These are phyloP conservation scores for Zymoseptoria tritici DNA, from an alignment of 2,329 filamentous ascomycete genomes.

Conservation along the genomic window DNA sequence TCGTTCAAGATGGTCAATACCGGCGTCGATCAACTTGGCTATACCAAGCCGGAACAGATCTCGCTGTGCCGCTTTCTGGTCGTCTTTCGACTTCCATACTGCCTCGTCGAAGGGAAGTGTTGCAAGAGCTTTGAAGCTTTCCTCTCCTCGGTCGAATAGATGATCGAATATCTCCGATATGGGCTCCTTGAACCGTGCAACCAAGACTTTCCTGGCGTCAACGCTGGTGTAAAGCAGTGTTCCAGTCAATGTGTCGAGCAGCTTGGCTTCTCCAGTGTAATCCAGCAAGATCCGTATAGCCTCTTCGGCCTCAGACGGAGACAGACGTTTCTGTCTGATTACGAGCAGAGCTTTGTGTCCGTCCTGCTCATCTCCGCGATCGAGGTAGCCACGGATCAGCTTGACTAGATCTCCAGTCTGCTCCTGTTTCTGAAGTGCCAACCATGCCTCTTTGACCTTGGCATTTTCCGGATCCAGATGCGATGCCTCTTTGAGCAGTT, in stretches of 20 bases:
- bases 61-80: constrained; percentile 40
- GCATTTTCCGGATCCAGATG: constrained; percentile 36
- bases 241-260: constrained; percentile 36
- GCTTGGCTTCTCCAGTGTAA: constrained; percentile 24
- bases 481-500: constrained; percentile 38
- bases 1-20: constrained; percentile 61
- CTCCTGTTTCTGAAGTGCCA: constrained; percentile 30
- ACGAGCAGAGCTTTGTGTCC: constrained; percentile 33
- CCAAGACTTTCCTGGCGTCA: constrained; percentile 36
- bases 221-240: constrained; percentile 20
- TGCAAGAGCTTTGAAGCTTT: constrained; percentile 38
- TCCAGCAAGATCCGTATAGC: constrained; percentile 38
- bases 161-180: constrained; percentile 38
- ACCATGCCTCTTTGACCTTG: constrained; percentile 35
- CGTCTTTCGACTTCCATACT: constrained; percentile 35
- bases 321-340: constrained; percentile 27
- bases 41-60: constrained; percentile 71
- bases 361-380: constrained; percentile 30
- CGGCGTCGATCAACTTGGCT: constrained; percentile 83
- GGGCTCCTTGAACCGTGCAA: constrained; percentile 29
- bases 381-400: constrained; percentile 20
- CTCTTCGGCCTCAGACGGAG: constrained; percentile 32
- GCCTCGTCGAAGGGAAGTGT: constrained; percentile 36
- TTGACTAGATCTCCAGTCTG: constrained; percentile 16
- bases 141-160: constrained; percentile 40